Base-by-base conservation (phyloP, 2,329 filamentous ascomycete genomes). In the Phaeosphaeriaceae sp. region DNA sequence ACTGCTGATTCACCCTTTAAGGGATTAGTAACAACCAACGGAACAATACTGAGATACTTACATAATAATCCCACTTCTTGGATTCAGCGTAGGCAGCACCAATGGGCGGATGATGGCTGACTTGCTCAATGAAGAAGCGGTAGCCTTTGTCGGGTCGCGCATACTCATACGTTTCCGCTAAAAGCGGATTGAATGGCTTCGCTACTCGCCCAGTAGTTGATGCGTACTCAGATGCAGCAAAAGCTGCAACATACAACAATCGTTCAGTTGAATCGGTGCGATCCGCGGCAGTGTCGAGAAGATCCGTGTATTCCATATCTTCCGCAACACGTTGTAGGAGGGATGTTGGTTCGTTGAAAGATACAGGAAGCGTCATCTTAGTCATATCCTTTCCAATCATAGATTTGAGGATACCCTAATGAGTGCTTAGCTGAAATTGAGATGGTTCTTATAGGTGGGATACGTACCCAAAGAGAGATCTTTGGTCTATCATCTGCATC, bases 331-430 rank as follows among this genome's bases (percentile, higher is more conserved):
- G 90, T 74, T 97, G 94, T 7, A 99, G 82, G 11, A 99, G 79
- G 5, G 94, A 97, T 0, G 94, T 99, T 0, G 94, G 94, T 74
- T 99, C 94, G 75, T 99, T 99, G 79, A 99, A 97, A 0, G 94
- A 96, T 2, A 99, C 94, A 0, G 94, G 94, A 16, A 99, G 79
- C 0, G 94, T 97, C 93, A 99, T 99, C 79, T 95, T 97, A 30
- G 94, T 97, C 94, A 99, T 97, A 70, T 99, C 94, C 73, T 99
- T 97, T 56, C 94, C 94, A 74, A 99, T 96, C 94, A 99, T 97
- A 17, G 93, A 97, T 78, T 97, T 99, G 56, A 99, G 79, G 62
- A 99, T 97, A 60, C 89, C 88, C 92, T 97, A 58, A 1, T n/a
- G n/a, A n/a, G n/a, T n/a, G n/a, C n/a, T n/a, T n/a, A n/a, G n/a